These are phyloP conservation scores for Fermentozyma sake DNA, from an alignment of 1,139 yeast genomes.

Conservation along the genomic window DNA sequence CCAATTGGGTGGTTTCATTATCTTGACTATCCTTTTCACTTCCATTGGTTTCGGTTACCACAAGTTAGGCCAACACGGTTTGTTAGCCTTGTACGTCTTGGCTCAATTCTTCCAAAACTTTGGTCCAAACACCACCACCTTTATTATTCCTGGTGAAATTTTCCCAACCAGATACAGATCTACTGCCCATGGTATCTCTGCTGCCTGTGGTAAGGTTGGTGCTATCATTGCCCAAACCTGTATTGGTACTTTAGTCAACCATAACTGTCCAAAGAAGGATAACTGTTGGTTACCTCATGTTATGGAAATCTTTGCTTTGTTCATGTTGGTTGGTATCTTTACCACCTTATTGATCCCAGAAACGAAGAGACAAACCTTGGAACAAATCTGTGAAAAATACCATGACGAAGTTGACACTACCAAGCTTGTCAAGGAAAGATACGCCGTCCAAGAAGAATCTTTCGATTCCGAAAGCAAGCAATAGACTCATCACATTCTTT, in stretches of 20 bases:
- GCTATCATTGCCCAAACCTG: constrained; percentile 94
- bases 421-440: constrained; percentile 14
- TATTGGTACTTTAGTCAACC: constrained; percentile 78
- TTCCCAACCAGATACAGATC: constrained; percentile 98
- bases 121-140: constrained; percentile 95
- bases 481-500: constrained; percentile 4
- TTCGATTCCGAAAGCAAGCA: constrained; percentile 15
- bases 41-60: constrained; percentile 77
- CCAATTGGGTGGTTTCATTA: constrained; percentile 67
- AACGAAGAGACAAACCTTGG: constrained; percentile 85
- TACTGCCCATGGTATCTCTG: constrained; percentile 96
- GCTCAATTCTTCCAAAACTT: constrained; percentile 85
- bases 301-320: constrained; percentile 87
- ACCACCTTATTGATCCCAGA: constrained; percentile 73
- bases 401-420: constrained; percentile 70
- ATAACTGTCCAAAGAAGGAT: constrained; percentile 56
- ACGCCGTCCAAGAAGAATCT: constrained; percentile 14
- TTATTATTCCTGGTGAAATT: constrained; percentile 92
- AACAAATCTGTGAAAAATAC: constrained; percentile 69
- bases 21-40: constrained; percentile 66
- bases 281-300: constrained; percentile 87
- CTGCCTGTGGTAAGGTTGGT: constrained; percentile 94
- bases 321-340: constrained; percentile 76
- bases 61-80: constrained; percentile 57
- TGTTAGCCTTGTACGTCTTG: constrained; percentile 69